Conservation (phyloP, 768 basidiomycete genomes). For the Crepidotus variabilis region DNA sequence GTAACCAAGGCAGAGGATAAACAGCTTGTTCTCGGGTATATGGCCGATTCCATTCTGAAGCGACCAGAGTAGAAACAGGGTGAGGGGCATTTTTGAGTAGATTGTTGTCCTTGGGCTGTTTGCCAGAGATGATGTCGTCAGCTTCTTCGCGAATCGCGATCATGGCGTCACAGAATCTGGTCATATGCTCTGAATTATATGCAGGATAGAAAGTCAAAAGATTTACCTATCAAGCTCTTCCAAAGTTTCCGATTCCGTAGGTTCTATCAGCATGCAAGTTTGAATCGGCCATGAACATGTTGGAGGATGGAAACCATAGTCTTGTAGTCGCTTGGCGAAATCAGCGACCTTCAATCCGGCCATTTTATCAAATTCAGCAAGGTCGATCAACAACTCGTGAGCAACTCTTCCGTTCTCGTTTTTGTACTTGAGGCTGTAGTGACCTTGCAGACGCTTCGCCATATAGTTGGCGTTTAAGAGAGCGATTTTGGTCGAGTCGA, state of each 20-base stretch:
- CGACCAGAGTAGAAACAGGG: slow-evolving; percentile 66
- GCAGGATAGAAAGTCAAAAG: not conserved
- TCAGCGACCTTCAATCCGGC: slow-evolving; percentile 92
- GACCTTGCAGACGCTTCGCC: slow-evolving; percentile 77
- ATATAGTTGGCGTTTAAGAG: slow-evolving; percentile 98
- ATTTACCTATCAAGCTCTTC: slow-evolving; percentile 85
- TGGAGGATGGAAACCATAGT: slow-evolving; percentile 94
- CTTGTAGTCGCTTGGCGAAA: slow-evolving; percentile 95
- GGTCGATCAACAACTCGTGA: slow-evolving; percentile 92
- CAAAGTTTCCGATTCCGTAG: slow-evolving; percentile 92
- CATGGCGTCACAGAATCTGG: slow-evolving; percentile 97
- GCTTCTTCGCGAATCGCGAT: slow-evolving; percentile 92
- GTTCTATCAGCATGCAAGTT: slow-evolving; percentile 97
- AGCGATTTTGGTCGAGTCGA: slow-evolving; percentile 81
- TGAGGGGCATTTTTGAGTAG: slow-evolving; percentile 94
- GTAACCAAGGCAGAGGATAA: slow-evolving; percentile 80
- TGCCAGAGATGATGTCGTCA: slow-evolving; percentile 80
- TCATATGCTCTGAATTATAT: slow-evolving; percentile 1
- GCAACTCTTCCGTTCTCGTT: slow-evolving; percentile 92
- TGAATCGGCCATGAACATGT: slow-evolving; percentile 98
- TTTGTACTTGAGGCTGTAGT: slow-evolving; percentile 86
- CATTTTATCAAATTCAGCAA: slow-evolving; percentile 90
- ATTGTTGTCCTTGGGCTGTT: slow-evolving; percentile 90
- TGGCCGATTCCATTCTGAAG: slow-evolving; percentile 89
- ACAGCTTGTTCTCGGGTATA: slow-evolving; percentile 90